Conservation (phyloP, 306 rosid genomes). For the Malus domestica region ASM211411v1 NC_041793.1:17382501-17383000, state of each 20-base stretch:
- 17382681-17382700: constrained; percentile 22
- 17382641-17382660: constrained; percentile 75
- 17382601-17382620: constrained; percentile 90
- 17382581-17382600: constrained; percentile 44
- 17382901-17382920: constrained; percentile 76
- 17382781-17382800: constrained; percentile 45
- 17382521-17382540: neutral
- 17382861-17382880: constrained; percentile 57
- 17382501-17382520: neutral
- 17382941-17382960: neutral
- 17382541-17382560: constrained; percentile 16
- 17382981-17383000: neutral
- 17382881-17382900: constrained; percentile 56
- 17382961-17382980: neutral
- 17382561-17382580: constrained; percentile 57
- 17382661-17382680: constrained; percentile 65
- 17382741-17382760: neutral
- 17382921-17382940: constrained; percentile 68
- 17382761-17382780: neutral
- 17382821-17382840: constrained; percentile 91
- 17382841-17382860: constrained; percentile 63
- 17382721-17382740: neutral
- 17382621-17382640: constrained; percentile 47
- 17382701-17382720: neutral
- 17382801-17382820: constrained; percentile 74